phyloP scores from a whole-genome alignment of 2,329 filamentous ascomycete species.

The Colletotrichum nymphaeae region DNA sequence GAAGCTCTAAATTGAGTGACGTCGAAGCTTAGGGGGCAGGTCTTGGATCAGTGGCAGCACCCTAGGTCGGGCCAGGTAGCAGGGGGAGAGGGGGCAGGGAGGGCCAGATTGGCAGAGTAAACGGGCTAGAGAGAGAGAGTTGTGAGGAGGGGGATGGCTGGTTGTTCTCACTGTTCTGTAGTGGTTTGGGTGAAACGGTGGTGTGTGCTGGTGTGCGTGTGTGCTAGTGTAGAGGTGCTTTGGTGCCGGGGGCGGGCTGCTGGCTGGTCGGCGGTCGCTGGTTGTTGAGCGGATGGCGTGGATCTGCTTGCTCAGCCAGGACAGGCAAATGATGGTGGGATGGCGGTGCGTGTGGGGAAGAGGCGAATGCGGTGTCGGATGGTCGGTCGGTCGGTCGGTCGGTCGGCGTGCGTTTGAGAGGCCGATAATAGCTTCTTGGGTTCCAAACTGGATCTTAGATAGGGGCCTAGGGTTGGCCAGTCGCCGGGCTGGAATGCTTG shows the following conservation, averaged over 20 bases:
- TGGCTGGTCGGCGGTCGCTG: not conserved
- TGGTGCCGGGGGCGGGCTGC: not conserved
- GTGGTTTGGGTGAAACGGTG: slow-evolving; percentile 31
- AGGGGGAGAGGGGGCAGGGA: not conserved
- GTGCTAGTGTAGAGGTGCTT: not conserved
- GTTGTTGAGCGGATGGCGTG: not conserved
- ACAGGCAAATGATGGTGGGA: slow-evolving; percentile 20
- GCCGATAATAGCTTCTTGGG: slow-evolving; percentile 11
- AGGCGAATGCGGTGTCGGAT: slow-evolving; percentile 19
- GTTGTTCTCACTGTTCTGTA: not conserved
- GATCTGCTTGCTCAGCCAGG: not conserved
- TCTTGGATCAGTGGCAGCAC: not conserved
- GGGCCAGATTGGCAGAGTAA: not conserved
- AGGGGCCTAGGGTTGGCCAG: not conserved
- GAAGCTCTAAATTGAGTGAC: slow-evolving; percentile 34
- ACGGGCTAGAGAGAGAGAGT: slow-evolving; percentile 18
- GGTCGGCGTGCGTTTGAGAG: slow-evolving; percentile 25
- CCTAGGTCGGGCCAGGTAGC: not conserved
- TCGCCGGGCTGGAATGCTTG: not conserved
- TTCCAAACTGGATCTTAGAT: not conserved
- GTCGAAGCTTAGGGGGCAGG: slow-evolving; percentile 16
- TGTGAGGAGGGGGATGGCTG: not conserved
- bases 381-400: not conserved
- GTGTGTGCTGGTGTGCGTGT: not conserved
- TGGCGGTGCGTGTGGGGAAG: slow-evolving; percentile 30